Evolutionary conservation across 768 basidiomycete species (phyloP).

Genomic region (Guyanaporus albipodus): DNA sequence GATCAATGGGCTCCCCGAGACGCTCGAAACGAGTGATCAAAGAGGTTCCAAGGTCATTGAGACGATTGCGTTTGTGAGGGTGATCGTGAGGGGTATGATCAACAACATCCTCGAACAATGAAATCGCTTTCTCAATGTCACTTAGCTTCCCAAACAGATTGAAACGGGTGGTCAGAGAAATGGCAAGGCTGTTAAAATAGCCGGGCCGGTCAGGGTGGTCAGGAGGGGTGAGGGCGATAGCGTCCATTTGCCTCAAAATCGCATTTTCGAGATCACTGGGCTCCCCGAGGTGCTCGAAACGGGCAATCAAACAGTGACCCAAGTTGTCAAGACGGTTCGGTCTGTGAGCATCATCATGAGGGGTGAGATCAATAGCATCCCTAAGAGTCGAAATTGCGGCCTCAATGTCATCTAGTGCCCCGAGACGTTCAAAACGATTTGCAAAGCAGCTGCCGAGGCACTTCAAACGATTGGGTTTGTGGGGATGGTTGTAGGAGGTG

Average conservation of each 20-base stretch:
- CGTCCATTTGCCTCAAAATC: neutral
- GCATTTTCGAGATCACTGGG: neutral
- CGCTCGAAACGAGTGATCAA: neutral
- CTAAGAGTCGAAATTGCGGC: no score
- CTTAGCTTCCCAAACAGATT: neutral
- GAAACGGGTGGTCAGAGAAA: neutral
- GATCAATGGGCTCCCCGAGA: neutral
- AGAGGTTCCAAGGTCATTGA: neutral
- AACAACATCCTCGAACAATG: neutral
- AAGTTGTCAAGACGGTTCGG: no score
- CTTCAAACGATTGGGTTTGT: no score
- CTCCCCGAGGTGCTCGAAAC: neutral
- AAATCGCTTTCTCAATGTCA: neutral
- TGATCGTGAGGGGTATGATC: neutral
- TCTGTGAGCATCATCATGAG: no score
- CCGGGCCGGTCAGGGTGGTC: neutral
- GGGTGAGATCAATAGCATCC: no score
- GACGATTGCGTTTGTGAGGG: neutral
- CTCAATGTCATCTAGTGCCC: no score
- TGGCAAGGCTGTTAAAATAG: neutral
- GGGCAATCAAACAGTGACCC: neutral
- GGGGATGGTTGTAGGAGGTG: no score
- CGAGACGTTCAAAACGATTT: no score
- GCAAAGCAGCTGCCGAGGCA: no score
- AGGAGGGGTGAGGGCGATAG: neutral